Conservation (phyloP, 2,329 filamentous ascomycete genomes). For the Paecilomyces fulvus region DNA sequence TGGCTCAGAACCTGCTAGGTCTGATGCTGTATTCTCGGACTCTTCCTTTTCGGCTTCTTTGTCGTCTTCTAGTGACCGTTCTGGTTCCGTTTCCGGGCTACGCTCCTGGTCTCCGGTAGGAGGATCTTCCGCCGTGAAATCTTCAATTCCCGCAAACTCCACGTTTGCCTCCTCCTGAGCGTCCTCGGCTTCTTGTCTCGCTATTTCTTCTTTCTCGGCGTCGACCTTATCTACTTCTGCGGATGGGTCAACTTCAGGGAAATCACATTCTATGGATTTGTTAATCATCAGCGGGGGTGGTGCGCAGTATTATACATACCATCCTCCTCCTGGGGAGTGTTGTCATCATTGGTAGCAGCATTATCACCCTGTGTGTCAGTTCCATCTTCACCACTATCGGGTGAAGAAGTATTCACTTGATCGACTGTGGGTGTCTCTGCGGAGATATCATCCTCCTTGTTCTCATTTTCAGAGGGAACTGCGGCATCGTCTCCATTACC, state of each 20-base stretch:
- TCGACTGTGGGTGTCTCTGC: background rate
- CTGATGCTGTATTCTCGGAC: background rate
- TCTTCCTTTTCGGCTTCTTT: background rate
- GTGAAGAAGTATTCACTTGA: background rate
- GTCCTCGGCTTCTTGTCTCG: constrained; percentile 23
- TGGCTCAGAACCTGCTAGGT: background rate
- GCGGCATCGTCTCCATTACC: background rate
- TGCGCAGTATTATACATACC: constrained; percentile 12
- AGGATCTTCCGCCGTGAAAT: constrained; percentile 6
- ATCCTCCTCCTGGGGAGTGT: constrained; percentile 11
- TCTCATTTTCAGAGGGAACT: constrained; percentile 4
- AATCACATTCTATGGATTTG: constrained; percentile 20
- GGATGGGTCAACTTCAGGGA: constrained; percentile 23
- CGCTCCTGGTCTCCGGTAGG: constrained; percentile 7
- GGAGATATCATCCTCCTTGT: constrained; percentile 4
- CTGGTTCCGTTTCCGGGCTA: background rate
- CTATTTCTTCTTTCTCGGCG: constrained; percentile 25
- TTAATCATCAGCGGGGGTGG: constrained; percentile 7
- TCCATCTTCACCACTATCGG: background rate
- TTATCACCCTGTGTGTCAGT: background rate
- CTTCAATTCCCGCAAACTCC: constrained; percentile 6
- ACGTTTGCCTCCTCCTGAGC: constrained; percentile 14
- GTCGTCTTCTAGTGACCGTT: background rate
- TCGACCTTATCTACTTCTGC: constrained; percentile 23
- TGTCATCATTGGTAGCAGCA: background rate